Conservation (phyloP, 768 basidiomycete genomes). For the Pleurotus pulmonarius region DNA sequence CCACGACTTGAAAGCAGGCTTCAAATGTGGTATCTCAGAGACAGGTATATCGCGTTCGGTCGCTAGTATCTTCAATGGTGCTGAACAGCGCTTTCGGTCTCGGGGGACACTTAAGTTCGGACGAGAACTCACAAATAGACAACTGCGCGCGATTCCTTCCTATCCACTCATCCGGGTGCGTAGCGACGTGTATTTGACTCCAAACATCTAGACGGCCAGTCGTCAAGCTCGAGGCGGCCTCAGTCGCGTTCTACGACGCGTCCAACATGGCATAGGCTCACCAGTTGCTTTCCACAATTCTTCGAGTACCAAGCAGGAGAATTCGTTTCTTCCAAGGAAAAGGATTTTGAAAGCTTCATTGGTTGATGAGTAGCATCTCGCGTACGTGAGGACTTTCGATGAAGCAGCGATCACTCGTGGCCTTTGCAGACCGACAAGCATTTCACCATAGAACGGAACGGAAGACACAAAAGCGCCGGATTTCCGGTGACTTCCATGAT, state of each 20-base stretch:
- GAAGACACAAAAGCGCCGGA: background rate
- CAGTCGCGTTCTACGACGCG: conserved; percentile 10
- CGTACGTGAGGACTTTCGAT: no score
- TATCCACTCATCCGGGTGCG: conserved; percentile 62
- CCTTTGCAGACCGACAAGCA: conserved; percentile 1
- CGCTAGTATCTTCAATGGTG: conserved; percentile 65
- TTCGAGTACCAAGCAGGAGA: conserved; percentile 73
- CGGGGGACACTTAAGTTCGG: background rate
- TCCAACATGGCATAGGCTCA: conserved; percentile 19
- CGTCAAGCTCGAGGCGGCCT: background rate
- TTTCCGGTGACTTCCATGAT: no score
- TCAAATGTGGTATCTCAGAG: conserved; percentile 56
- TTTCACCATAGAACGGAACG: background rate
- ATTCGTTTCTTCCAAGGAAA: conserved; percentile 86
- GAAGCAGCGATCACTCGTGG: background rate
- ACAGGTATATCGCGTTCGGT: conserved; percentile 50
- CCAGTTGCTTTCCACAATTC: conserved; percentile 63
- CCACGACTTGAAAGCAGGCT: conserved; percentile 62
- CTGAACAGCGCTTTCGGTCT: conserved; percentile 30
- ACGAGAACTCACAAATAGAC: conserved; percentile 48
- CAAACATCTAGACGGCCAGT: conserved; percentile 62
- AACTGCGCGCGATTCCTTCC: conserved; percentile 59
- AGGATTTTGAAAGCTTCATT: conserved; percentile 59
- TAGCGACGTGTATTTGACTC: conserved; percentile 63
- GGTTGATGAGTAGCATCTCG: background rate